A percentile compares a stretch with the other conserved stretches of the same genome.
phyloP scores from a whole-genome alignment of 2,329 filamentous ascomycete species.

The Orbilia ellipsospora region DNA sequence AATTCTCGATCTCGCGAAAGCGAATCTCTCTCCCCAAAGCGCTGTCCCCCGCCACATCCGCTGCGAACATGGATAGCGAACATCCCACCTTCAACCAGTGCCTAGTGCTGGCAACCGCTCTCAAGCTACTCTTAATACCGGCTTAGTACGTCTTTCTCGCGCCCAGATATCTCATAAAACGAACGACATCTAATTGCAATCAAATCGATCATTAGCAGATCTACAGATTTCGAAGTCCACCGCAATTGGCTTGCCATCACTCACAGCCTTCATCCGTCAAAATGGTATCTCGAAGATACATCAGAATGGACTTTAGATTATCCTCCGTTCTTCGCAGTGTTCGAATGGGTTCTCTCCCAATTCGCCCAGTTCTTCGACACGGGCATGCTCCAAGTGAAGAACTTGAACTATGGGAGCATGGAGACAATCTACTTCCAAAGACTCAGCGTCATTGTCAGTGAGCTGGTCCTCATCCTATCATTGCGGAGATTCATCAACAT shows the following conservation, averaged over 20 bases:
- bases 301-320: constrained; percentile 99
- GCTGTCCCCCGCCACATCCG: neutral
- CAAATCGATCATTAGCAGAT: constrained; percentile 74
- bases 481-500: constrained; percentile 73
- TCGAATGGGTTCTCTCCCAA: constrained; percentile 92
- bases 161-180: neutral
- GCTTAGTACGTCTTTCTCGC: constrained; percentile 74
- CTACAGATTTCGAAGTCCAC: constrained; percentile 98
- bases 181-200: too few relatives aligned
- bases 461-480: constrained; percentile 84
- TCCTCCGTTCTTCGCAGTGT: constrained; percentile 96
- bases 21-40: constrained; percentile 1
- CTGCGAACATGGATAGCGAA: constrained; percentile 60
- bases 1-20: neutral
- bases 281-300: constrained; percentile 97
- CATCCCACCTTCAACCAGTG: constrained; percentile 91
- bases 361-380: constrained; percentile 80
- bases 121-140: constrained; percentile 92
- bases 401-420: constrained; percentile 89
- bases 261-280: constrained; percentile 81
- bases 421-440: constrained; percentile 94
- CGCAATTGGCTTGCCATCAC: constrained; percentile 98
- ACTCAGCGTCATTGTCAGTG: constrained; percentile 84
- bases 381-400: constrained; percentile 81
- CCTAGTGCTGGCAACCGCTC: constrained; percentile 83